These are phyloP conservation scores for Berkeleyomyces rouxiae DNA, from an alignment of 2,329 filamentous ascomycete genomes.

Conservation along the genomic window DNA sequence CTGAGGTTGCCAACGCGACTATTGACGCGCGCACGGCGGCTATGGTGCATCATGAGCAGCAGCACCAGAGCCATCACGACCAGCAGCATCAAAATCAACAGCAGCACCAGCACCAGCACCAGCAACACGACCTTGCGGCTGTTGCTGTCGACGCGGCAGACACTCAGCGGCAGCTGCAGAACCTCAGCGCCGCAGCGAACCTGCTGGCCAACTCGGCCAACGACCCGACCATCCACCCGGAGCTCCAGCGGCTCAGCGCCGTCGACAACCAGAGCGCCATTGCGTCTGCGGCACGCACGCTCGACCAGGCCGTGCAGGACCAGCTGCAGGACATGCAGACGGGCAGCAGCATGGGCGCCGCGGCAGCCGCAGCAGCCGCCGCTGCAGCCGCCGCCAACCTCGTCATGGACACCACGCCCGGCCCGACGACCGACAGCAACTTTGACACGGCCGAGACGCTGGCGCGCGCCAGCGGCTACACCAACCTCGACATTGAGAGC, in stretches of 20 bases:
- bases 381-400: conserved; percentile 8
- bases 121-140: conserved; percentile 11
- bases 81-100: conserved; percentile 7
- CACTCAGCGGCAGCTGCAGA: conserved; percentile 14
- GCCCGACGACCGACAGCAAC: neutral
- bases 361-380: conserved; percentile 10
- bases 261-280: conserved; percentile 1
- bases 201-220: conserved; percentile 20
- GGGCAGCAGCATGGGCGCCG: conserved; percentile 8
- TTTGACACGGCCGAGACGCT: conserved; percentile 29
- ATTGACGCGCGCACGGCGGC: neutral
- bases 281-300: conserved; percentile 1
- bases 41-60: conserved; percentile 4
- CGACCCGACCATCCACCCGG: conserved; percentile 17
- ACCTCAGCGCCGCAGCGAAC: conserved; percentile 17
- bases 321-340: conserved; percentile 15
- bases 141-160: conserved; percentile 10
- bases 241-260: conserved; percentile 17
- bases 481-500: conserved; percentile 28
- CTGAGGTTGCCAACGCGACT: neutral
- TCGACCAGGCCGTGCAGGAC: conserved; percentile 16
- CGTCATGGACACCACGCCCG: conserved; percentile 7
- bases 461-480: conserved; percentile 31
- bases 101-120: conserved; percentile 14
- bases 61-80: conserved; percentile 10